A percentile compares a stretch with the other conserved stretches of the same genome.
Conservation (phyloP, 768 basidiomycete genomes). For the Auricularia heimuer region DNA sequence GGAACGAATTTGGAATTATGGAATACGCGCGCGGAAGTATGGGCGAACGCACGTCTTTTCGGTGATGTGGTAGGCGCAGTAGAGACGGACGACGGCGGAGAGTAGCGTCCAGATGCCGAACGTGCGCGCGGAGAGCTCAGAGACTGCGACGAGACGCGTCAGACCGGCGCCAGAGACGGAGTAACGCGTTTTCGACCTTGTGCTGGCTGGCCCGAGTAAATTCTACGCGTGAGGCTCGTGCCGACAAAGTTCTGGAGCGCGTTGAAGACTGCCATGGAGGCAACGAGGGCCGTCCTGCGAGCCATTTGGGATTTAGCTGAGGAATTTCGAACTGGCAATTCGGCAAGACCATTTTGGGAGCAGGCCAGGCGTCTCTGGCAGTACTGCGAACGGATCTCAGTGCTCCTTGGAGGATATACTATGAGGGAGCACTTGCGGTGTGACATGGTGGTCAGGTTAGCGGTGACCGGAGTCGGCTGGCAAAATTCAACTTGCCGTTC, state of each 20-base stretch:
- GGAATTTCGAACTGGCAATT: neutral
- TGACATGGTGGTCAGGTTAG: neutral
- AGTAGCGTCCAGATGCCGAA: slow-evolving; percentile 90
- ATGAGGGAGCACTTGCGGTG: neutral
- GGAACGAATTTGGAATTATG: slow-evolving; percentile 2
- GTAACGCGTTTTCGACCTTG: slow-evolving; percentile 12
- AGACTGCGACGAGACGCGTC: slow-evolving; percentile 45
- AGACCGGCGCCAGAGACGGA: neutral
- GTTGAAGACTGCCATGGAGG: slow-evolving; percentile 76
- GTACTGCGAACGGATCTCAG: slow-evolving; percentile 28
- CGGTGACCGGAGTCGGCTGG: neutral
- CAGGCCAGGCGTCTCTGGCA: slow-evolving; percentile 57
- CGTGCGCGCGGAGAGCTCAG: slow-evolving; percentile 74
- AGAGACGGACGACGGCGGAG: slow-evolving; percentile 70
- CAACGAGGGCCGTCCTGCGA: slow-evolving; percentile 63
- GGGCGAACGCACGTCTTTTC: slow-evolving; percentile 55
- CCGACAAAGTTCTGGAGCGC: slow-evolving; percentile 73
- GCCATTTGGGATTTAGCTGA: neutral
- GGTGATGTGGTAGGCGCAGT: slow-evolving; percentile 84
- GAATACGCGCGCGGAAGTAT: slow-evolving; percentile 4
- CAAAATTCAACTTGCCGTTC: neutral
- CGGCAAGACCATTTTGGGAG: slow-evolving; percentile 55
- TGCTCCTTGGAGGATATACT: neutral
- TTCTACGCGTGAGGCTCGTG: slow-evolving; percentile 60
- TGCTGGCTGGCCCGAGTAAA: slow-evolving; percentile 48